A percentile compares a stretch with the other conserved stretches of the same genome.
Evolutionary conservation across 2,329 filamentous ascomycete genomes (phyloP).

Genomic region (Xylaria sp.): DNA sequence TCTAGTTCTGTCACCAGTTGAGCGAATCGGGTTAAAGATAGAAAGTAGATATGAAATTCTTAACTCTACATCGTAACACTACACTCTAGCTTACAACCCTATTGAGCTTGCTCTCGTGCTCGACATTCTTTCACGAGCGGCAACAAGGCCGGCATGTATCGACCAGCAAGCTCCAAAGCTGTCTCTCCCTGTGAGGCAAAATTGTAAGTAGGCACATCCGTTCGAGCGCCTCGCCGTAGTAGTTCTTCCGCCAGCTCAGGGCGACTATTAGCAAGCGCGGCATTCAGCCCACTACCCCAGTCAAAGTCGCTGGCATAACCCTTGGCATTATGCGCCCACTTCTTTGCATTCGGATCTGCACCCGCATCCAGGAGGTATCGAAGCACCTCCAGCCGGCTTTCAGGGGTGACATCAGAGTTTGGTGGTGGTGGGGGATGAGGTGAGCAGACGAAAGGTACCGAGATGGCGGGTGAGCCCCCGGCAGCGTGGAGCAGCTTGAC

Average conservation of each 20-base stretch:
- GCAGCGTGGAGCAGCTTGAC: slow-evolving; percentile 25
- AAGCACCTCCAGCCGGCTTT: slow-evolving; percentile 23
- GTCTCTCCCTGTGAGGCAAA: slow-evolving; percentile 30
- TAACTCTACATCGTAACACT: no score
- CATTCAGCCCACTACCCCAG: slow-evolving; percentile 31
- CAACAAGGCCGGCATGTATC: no score
- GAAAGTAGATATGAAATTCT: no score
- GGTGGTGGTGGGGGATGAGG: background rate
- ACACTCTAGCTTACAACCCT: no score
- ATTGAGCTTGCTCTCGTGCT: no score
- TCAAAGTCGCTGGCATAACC: slow-evolving; percentile 32
- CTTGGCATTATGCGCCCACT: slow-evolving; percentile 32
- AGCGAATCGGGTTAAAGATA: no score
- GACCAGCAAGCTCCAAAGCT: slow-evolving; percentile 29
- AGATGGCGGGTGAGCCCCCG: slow-evolving; percentile 20
- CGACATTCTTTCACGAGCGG: no score
- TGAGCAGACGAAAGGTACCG: slow-evolving; percentile 31
- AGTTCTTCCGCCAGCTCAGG: slow-evolving; percentile 29
- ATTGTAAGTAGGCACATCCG: slow-evolving; percentile 26
- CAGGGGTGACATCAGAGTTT: background rate
- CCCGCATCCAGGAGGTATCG: slow-evolving; percentile 31
- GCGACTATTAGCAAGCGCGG: slow-evolving; percentile 19
- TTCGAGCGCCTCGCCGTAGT: slow-evolving; percentile 26
- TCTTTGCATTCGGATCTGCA: slow-evolving; percentile 26
- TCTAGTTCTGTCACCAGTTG: no score